Base-by-base conservation (phyloP, 495 filamentous ascomycete genomes). In the Penicillium silybi region DNA sequence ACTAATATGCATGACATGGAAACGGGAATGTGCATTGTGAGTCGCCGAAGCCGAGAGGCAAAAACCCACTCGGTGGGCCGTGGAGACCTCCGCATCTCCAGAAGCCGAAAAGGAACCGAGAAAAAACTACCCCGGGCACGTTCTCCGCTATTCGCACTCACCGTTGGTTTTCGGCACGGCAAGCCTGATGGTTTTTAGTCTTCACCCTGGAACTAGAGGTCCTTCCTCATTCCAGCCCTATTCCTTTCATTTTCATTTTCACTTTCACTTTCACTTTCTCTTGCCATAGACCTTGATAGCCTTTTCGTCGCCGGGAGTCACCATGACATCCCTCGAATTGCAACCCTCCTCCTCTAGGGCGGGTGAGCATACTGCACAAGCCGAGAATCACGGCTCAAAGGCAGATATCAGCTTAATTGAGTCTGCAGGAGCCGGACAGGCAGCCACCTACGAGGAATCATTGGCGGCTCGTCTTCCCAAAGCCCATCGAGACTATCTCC, bases 401-500 rank as follows among this genome's bases (percentile, higher is more conserved):
- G 38, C 54, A 38, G 68, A 60, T 34, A 64, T 68, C 43, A 62
- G 68, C 27, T 52, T 73, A 27, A 51, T 71, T 20, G 68, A 71
- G 52, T 68, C 65, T 27, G 63, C 64, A 20, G 65, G 64, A 17
- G 50, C 60, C 6, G 64, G 59, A 13, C 56, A 53, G 11, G 58
- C 58, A 26, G 55, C 56, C 22, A 68, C 57, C 17, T 65, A 67
- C 27, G 62, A 52, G 19, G 67, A 70, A 35, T 64, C 66, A 5
- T 50, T 68, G 46, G 56, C 65, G 19, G 62, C 65, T 40, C 57
- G 61, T 25, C 54, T 73, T 0, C 63, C 68, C 17, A 66, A 65
- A 29, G 58, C 58, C 48, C 77, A 81, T 55, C 70, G 71, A 19
- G 75, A 79, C 26, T 82, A 77, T 63, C 63, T 82, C 40, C 60